Percentiles rank a stretch among this genome's conserved stretches.
Evolutionary conservation across 305 asterid species (phyloP).

Genomic region (Fraxinus latifolia): DNA sequence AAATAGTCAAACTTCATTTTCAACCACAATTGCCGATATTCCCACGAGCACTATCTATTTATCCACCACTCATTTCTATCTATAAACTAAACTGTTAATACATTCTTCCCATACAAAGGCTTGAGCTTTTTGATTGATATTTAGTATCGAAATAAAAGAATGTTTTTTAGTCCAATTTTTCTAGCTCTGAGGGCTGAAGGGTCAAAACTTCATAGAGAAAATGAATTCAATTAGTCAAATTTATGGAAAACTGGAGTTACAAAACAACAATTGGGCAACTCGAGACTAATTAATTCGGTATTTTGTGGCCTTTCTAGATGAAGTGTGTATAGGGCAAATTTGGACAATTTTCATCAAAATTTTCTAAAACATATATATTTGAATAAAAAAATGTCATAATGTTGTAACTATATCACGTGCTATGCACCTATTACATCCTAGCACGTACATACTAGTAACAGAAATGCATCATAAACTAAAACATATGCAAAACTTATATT

Average conservation of each 20-base stretch:
- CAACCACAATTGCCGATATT: neutral
- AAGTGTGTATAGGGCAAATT: neutral
- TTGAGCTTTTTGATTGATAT: neutral
- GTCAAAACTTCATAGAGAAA: neutral
- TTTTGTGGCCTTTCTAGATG: neutral
- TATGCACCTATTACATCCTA: neutral
- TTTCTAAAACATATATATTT: neutral
- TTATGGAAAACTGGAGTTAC: neutral
- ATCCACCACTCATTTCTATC: neutral
- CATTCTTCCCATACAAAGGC: neutral
- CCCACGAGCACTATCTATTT: neutral
- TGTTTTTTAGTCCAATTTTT: neutral
- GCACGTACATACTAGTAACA: neutral
- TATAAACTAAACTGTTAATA: neutral
- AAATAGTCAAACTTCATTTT: neutral
- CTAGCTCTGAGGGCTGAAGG: neutral
- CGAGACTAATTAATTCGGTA: neutral
- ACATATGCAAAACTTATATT: neutral
- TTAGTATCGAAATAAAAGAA: neutral
- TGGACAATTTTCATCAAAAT: neutral
- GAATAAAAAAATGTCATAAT: neutral
- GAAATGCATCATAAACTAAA: neutral
- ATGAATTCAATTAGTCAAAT: neutral
- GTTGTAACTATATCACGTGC: neutral
- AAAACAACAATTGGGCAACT: neutral